Evolutionary conservation across 2,329 filamentous ascomycete species (phyloP), one percentile per base, ranked within the genome.

Genomic region (Dothideomycetidae sp.): DNA sequence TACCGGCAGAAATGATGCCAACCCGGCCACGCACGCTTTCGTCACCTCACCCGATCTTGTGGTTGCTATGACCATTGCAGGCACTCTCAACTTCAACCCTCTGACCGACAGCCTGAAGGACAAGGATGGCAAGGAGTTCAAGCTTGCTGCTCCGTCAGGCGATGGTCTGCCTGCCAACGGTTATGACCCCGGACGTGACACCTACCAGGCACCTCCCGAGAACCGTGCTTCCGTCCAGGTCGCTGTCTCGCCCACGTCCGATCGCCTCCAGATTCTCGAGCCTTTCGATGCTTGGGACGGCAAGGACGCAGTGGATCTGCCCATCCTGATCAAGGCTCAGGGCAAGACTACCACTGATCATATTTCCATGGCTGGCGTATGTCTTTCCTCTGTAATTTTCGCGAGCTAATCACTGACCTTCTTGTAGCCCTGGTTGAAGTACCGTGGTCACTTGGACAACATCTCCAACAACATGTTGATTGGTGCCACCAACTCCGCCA

Each of bases 401-500:
- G 44, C 36, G 31, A 54, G 55, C 93, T 83, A 86, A 85, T 50
- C 85, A 86, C 49, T n/a, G n/a, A n/a, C n/a, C n/a, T n/a, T n/a
- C n/a, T n/a, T n/a, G n/a, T n/a, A n/a, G n/a, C 85, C 86, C 45
- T 93, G 86, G 86, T 71, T 96, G 62, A 94, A 94, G 73, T 96
- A 94, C 75, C 84, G 88, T 73, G 88, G 88, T 46, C 88, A 96
- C 61, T 73, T 96, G 55, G 88, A 94, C 75, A 96, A 96, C 75
- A 94, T 96, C 68, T 94, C 86, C 59, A 94, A 96, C 78, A 96
- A 96, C 75, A 93, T 94, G 84, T 67, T 96, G 61, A 94, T 96
- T 53, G 88, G 88, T 68, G 90, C 90, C 55, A 83, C 85, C 67
- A 98, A 94, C 68, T 78, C 80, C 54, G 86, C 81, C 56, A 98